phyloP scores from a whole-genome alignment of 1,284 basidiomycete genomes.

The Ganoderma leucocontextum region DNA sequence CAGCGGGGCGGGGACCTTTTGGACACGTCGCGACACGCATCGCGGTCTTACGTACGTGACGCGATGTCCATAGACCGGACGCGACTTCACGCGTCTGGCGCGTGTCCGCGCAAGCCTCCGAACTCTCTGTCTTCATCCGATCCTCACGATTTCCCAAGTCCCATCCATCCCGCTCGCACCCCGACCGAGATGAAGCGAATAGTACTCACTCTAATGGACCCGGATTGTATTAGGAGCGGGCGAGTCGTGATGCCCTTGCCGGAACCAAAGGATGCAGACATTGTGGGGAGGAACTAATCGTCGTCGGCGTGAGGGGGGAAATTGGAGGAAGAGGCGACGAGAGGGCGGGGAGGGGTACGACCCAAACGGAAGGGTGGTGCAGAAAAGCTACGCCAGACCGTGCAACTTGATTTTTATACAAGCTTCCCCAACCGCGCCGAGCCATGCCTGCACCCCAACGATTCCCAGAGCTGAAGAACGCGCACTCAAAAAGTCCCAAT shows the following conservation, averaged over 20 bases:
- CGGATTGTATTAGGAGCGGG: slow-evolving; percentile 69
- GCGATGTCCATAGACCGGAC: slow-evolving; percentile 5
- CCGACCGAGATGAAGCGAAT: not conserved
- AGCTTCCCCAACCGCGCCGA: slow-evolving; percentile 33
- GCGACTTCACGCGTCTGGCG: slow-evolving; percentile 13
- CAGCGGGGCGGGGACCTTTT: not conserved
- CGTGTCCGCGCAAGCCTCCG: slow-evolving; percentile 10
- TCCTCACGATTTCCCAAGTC: not conserved
- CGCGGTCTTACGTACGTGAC: slow-evolving; percentile 2
- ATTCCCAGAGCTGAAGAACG: slow-evolving; percentile 29
- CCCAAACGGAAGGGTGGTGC: slow-evolving; percentile 28
- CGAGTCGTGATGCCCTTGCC: slow-evolving; percentile 57
- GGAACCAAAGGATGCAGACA: slow-evolving; percentile 37
- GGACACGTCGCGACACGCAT: slow-evolving; percentile 10
- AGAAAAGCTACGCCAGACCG: slow-evolving; percentile 20
- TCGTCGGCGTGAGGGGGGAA: slow-evolving; percentile 31
- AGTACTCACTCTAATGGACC: slow-evolving; percentile 68
- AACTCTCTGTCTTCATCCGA: not conserved
- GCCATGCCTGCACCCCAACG: slow-evolving; percentile 30
- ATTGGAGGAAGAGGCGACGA: slow-evolving; percentile 30
- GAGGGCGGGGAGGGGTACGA: slow-evolving; percentile 21
- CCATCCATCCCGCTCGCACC: not conserved
- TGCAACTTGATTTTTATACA: slow-evolving; percentile 28
- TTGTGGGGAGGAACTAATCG: slow-evolving; percentile 24
- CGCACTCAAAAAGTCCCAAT: slow-evolving; percentile 27